Conservation (phyloP, 1,284 basidiomycete species). For the Moesziomyces parantarcticus region DNA sequence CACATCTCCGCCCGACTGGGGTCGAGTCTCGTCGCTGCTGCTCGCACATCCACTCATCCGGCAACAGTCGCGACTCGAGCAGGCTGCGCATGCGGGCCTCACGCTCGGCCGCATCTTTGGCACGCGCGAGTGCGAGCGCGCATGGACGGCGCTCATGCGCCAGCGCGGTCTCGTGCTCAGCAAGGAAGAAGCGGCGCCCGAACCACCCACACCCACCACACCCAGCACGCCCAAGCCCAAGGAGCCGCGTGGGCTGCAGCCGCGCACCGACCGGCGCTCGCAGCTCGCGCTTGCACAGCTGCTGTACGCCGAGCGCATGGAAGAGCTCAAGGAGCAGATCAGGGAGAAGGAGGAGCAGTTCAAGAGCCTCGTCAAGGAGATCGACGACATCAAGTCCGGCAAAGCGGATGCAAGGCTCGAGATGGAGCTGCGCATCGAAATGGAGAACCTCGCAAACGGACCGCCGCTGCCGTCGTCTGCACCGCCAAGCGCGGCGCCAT, state of each 20-base stretch:
- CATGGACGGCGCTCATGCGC: constrained; percentile 59
- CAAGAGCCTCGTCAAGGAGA: constrained; percentile 34
- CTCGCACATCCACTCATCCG: constrained; percentile 58
- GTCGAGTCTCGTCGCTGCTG: constrained; percentile 48
- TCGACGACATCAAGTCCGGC: constrained; percentile 50
- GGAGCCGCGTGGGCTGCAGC: constrained; percentile 48
- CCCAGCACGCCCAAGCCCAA: constrained; percentile 32
- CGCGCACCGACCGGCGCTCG: constrained; percentile 37
- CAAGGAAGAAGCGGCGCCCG: constrained; percentile 38
- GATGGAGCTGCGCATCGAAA: constrained; percentile 43
- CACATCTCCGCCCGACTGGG: constrained; percentile 59
- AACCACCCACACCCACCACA: constrained; percentile 18
- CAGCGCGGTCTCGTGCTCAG: constrained; percentile 47
- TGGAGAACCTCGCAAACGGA: constrained; percentile 46
- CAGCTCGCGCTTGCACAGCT: constrained; percentile 61
- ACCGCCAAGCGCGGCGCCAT: constrained; percentile 22
- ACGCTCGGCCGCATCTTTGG: constrained; percentile 57
- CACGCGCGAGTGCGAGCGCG: constrained; percentile 57
- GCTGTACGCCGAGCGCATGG: constrained; percentile 61
- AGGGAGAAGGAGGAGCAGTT: constrained; percentile 56
- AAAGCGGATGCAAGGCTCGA: constrained; percentile 40
- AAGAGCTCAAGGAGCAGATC: constrained; percentile 56
- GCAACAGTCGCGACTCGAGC: constrained; percentile 46
- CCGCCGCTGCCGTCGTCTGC: constrained; percentile 35
- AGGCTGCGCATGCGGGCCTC: constrained; percentile 49